Evolutionary conservation across 306 rosid genomes (phyloP).

Genomic region (Gynostemma pentaphyllum): DNA sequence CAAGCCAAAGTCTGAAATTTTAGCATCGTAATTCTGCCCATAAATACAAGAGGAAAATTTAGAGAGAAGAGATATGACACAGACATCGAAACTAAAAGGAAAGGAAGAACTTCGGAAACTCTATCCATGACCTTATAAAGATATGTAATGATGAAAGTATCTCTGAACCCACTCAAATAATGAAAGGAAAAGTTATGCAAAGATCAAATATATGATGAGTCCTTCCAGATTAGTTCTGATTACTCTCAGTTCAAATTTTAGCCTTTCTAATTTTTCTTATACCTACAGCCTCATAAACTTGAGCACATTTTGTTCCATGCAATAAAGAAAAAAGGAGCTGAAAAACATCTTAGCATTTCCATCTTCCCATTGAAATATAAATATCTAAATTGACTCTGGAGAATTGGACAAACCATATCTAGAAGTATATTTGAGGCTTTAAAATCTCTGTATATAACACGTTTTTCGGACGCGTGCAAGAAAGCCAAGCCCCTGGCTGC

Average conservation of each 20-base stretch:
- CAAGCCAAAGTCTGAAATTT: constrained; percentile 80
- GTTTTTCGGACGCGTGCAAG: constrained; percentile 57
- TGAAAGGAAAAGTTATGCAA: background rate
- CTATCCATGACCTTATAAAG: background rate
- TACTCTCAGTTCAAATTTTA: too few relatives aligned
- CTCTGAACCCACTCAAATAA: background rate
- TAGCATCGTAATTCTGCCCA: constrained; percentile 59
- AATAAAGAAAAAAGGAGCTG: background rate
- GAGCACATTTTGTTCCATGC: background rate
- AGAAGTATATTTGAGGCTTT: constrained; percentile 88
- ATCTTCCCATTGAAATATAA: background rate
- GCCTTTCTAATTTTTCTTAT: too few relatives aligned
- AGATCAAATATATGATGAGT: background rate
- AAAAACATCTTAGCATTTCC: background rate
- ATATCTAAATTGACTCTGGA: background rate
- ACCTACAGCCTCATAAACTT: too few relatives aligned
- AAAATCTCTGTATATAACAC: constrained; percentile 83
- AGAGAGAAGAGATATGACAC: background rate
- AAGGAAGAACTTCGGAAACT: background rate
- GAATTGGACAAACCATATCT: constrained; percentile 44
- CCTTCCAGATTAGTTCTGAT: too few relatives aligned
- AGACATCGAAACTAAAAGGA: background rate
- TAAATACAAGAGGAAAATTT: constrained; percentile 1
- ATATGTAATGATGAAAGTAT: background rate
- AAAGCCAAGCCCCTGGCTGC: constrained; percentile 86